Percentiles rank a stretch among this genome's conserved stretches.
Evolutionary conservation across 139 green algal genomes (phyloP).

Genomic region (Desmodesmus armatus): DNA sequence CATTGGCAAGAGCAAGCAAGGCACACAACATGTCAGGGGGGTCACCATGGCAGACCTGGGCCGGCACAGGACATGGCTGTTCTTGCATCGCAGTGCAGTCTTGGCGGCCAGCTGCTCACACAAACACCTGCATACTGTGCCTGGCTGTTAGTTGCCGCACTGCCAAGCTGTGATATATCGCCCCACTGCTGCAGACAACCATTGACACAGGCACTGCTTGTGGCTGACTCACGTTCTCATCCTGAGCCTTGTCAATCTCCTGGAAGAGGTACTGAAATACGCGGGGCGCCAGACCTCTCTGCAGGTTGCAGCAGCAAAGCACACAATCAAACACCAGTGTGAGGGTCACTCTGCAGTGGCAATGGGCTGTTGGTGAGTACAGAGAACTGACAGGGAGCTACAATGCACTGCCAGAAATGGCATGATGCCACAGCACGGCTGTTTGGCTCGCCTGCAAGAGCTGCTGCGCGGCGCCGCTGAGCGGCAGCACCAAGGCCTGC

Average conservation of each 20-base stretch:
- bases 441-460: too few relatives aligned
- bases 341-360: background rate
- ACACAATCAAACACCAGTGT: background rate
- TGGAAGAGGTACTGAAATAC: slow-evolving; percentile 90
- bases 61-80: too few relatives aligned
- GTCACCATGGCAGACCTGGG: too few relatives aligned
- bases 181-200: too few relatives aligned
- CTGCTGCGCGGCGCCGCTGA: too few relatives aligned
- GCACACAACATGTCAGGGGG: background rate
- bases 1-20: background rate
- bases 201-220: too few relatives aligned
- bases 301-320: slow-evolving; percentile 24
- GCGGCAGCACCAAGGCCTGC: background rate
- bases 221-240: slow-evolving; percentile 48
- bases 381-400: too few relatives aligned
- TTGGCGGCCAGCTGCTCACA: too few relatives aligned
- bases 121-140: too few relatives aligned
- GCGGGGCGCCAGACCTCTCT: slow-evolving; percentile 83
- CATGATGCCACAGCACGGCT: background rate
- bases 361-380: background rate
- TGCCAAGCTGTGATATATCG: too few relatives aligned
- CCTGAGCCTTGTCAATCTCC: slow-evolving; percentile 68
- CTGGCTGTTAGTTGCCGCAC: too few relatives aligned
- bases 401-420: background rate
- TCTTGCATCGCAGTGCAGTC: too few relatives aligned